Evolutionary conservation across 1,284 basidiomycete genomes (phyloP).

Genomic region (Ustilago esculenta): DNA sequence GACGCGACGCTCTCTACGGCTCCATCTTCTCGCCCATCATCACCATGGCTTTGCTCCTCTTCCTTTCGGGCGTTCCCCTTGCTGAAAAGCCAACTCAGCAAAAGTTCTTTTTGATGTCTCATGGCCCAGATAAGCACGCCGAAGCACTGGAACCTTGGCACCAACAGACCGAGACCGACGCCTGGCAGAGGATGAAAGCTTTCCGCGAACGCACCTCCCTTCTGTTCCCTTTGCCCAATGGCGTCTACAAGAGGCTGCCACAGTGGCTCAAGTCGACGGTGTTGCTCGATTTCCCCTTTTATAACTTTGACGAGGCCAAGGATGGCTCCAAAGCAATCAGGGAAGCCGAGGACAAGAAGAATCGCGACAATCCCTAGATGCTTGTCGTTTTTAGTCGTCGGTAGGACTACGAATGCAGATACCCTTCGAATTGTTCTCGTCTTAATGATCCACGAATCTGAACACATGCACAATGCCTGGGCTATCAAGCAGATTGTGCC

Average conservation of each 20-base stretch:
- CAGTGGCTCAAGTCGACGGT: constrained; percentile 73
- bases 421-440: constrained; percentile 5
- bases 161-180: constrained; percentile 51
- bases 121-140: constrained; percentile 46
- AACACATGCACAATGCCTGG: not conserved
- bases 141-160: constrained; percentile 37
- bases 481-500: too few relatives aligned
- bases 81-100: constrained; percentile 78
- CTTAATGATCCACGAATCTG: constrained; percentile 4
- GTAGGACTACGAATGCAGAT: too few relatives aligned
- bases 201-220: constrained; percentile 72
- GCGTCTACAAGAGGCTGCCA: constrained; percentile 74
- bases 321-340: constrained; percentile 52
- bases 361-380: constrained; percentile 20
- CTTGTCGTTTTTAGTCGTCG: too few relatives aligned
- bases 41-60: constrained; percentile 63
- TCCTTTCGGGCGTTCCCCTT: constrained; percentile 76
- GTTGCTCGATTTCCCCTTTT: constrained; percentile 71
- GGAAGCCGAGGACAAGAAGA: constrained; percentile 52
- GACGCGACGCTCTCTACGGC: constrained; percentile 48
- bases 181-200: constrained; percentile 57
- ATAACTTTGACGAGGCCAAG: constrained; percentile 60
- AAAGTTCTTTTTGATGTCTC: constrained; percentile 74
- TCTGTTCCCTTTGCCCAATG: constrained; percentile 75
- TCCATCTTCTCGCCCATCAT: constrained; percentile 61